Conservation (phyloP, 1,139 yeast genomes). For the Diutina mesorugosa region DNA sequence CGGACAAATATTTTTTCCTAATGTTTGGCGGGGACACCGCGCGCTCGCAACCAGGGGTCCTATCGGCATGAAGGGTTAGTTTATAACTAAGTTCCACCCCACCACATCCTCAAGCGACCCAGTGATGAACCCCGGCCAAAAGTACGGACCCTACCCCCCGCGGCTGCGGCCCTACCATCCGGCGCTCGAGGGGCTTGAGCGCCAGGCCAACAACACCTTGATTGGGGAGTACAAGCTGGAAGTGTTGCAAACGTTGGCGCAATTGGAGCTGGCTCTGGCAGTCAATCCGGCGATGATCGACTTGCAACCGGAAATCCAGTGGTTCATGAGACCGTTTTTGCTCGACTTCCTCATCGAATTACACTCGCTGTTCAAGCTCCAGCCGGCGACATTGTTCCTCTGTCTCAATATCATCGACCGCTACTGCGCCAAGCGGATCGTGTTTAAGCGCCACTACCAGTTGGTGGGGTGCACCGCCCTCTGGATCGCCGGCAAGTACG, state of each 20-base stretch:
- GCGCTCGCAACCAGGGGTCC: neutral
- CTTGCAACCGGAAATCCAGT: constrained; percentile 81
- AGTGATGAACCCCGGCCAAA: neutral
- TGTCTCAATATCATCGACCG: constrained; percentile 79
- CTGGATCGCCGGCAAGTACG: constrained; percentile 92
- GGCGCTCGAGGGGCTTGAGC: constrained; percentile 34
- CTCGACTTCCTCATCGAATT: constrained; percentile 75
- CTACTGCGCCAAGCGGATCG: constrained; percentile 82
- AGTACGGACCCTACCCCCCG: constrained; percentile 1
- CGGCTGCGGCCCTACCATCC: constrained; percentile 15
- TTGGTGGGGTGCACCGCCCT: constrained; percentile 86
- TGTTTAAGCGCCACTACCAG: constrained; percentile 87
- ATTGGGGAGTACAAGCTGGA: constrained; percentile 22
- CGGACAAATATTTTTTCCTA: neutral
- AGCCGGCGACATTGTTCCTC: constrained; percentile 67
- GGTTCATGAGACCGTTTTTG: constrained; percentile 87
- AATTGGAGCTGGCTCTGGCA: constrained; percentile 27
- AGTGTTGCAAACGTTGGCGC: constrained; percentile 9
- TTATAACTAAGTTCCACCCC: neutral
- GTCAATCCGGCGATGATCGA: constrained; percentile 65
- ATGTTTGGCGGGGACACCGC: neutral
- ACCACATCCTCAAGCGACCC: neutral
- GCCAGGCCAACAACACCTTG: constrained; percentile 28
- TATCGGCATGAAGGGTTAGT: neutral
- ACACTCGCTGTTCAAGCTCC: constrained; percentile 64